Evolutionary conservation across 2,329 filamentous ascomycete species (phyloP).

Genomic region (Fusarium cicatricum): DNA sequence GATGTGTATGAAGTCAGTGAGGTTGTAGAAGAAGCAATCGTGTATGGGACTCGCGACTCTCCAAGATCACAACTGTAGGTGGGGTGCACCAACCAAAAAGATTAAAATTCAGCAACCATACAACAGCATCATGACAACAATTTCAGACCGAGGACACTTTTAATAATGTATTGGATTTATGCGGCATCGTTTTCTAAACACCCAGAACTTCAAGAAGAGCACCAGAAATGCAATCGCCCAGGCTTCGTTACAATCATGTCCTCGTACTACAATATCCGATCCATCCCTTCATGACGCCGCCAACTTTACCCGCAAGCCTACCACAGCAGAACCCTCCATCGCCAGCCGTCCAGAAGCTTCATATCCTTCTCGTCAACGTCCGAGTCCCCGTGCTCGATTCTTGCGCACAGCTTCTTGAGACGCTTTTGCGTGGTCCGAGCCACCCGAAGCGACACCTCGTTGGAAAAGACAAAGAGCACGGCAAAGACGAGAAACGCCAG

Average conservation of each 20-base stretch:
- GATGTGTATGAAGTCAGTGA: neutral
- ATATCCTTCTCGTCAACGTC: conserved; percentile 59
- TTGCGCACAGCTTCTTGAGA: conserved; percentile 56
- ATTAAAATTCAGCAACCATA: neutral
- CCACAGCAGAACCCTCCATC: conserved; percentile 64
- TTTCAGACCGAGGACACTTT: neutral
- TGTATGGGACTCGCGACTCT: neutral
- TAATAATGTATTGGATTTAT: neutral
- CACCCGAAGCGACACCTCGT: conserved; percentile 64
- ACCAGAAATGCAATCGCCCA: conserved; percentile 32
- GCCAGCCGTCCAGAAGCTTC: conserved; percentile 61
- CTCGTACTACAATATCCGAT: conserved; percentile 39
- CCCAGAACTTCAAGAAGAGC: conserved; percentile 3
- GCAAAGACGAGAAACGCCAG: conserved; percentile 64
- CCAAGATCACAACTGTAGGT: neutral
- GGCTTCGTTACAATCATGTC: conserved; percentile 45
- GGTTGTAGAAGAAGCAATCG: neutral
- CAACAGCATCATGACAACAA: too few relatives aligned
- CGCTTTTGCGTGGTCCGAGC: conserved; percentile 61
- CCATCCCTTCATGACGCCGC: neutral
- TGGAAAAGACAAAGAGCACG: conserved; percentile 66
- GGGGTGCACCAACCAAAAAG: conserved; percentile 7
- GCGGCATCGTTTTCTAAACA: neutral
- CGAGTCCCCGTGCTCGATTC: conserved; percentile 58
- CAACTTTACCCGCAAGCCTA: conserved; percentile 25